Evolutionary conservation across 768 basidiomycete genomes (phyloP).

Genomic region (Chalciporus pseudorubinellus): DNA sequence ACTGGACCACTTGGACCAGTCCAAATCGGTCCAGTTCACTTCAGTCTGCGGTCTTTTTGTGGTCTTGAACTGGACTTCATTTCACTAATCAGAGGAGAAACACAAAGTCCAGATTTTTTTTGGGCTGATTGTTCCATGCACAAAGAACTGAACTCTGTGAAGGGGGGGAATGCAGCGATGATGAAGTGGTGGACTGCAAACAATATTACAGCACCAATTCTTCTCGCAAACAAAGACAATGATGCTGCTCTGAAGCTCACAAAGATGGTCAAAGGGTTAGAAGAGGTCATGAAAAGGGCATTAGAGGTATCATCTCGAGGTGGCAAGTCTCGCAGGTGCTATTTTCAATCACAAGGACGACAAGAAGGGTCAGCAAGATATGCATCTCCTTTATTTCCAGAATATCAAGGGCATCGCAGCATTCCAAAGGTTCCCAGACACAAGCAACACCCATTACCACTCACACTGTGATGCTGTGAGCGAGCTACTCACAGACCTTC

Average conservation of each 20-base stretch:
- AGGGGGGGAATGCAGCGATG: slow-evolving; percentile 31
- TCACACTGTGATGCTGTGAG: slow-evolving; percentile 30
- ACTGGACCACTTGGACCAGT: no score
- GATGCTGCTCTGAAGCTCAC: no score
- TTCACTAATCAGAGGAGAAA: slow-evolving; percentile 8
- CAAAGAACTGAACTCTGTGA: slow-evolving; percentile 34
- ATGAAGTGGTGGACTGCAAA: slow-evolving; percentile 24
- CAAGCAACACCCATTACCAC: slow-evolving; percentile 36
- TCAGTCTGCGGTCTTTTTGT: no score
- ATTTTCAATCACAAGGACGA: no score
- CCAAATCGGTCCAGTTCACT: no score
- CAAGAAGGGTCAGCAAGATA: no score
- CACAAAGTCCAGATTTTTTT: slow-evolving; percentile 29
- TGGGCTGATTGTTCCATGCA: no score
- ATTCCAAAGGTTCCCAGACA: slow-evolving; percentile 31
- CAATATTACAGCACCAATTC: slow-evolving; percentile 19
- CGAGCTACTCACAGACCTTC: slow-evolving; percentile 25
- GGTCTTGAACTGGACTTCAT: no score
- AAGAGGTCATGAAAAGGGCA: no score
- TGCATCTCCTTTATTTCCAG: slow-evolving; percentile 24
- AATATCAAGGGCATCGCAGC: slow-evolving; percentile 9
- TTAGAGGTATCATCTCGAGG: slow-evolving; percentile 2
- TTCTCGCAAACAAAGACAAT: slow-evolving; percentile 15
- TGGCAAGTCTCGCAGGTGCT: slow-evolving; percentile 26
- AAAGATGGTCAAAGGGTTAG: no score